These are phyloP conservation scores for Asclepias syriaca DNA, from an alignment of 257 asterid species.

Conservation along the genomic window DNA sequence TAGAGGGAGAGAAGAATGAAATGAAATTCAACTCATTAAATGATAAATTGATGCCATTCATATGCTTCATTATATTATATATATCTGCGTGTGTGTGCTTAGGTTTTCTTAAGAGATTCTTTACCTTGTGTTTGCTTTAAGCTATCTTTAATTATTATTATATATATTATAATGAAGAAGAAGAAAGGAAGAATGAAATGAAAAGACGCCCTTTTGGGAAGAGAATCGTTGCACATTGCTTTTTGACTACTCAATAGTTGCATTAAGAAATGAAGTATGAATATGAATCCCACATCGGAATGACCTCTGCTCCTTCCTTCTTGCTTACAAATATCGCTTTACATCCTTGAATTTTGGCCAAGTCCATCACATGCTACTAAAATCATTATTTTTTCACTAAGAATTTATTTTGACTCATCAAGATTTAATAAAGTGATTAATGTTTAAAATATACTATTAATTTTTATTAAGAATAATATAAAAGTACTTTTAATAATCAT, in stretches of 20 bases:
- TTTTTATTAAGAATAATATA: too few relatives aligned
- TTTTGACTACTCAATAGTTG: slow-evolving; percentile 33
- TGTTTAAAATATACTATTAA: too few relatives aligned
- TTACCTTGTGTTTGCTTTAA: slow-evolving; percentile 41
- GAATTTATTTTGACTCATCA: too few relatives aligned
- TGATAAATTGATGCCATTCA: slow-evolving; percentile 17
- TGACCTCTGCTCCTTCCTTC: background rate
- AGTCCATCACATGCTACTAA: background rate
- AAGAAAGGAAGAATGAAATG: background rate
- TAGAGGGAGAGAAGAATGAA: background rate
- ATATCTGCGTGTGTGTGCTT: background rate
- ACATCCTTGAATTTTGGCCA: background rate
- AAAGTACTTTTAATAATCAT: too few relatives aligned
- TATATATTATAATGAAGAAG: background rate
- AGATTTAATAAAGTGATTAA: too few relatives aligned
- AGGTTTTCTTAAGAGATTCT: slow-evolving; percentile 24
- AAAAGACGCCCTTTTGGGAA: background rate
- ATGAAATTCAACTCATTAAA: background rate
- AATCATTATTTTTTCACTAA: too few relatives aligned
- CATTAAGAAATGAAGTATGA: background rate
- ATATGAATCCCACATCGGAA: background rate
- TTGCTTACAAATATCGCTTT: background rate
- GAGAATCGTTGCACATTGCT: slow-evolving; percentile 23
- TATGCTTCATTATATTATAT: slow-evolving; percentile 10
- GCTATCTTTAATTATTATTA: slow-evolving; percentile 26